A percentile compares a stretch with the other conserved stretches of the same genome.
These are phyloP conservation scores for Pulveroboletus sp. DNA, from an alignment of 768 basidiomycete species.

Conservation along the genomic window DNA sequence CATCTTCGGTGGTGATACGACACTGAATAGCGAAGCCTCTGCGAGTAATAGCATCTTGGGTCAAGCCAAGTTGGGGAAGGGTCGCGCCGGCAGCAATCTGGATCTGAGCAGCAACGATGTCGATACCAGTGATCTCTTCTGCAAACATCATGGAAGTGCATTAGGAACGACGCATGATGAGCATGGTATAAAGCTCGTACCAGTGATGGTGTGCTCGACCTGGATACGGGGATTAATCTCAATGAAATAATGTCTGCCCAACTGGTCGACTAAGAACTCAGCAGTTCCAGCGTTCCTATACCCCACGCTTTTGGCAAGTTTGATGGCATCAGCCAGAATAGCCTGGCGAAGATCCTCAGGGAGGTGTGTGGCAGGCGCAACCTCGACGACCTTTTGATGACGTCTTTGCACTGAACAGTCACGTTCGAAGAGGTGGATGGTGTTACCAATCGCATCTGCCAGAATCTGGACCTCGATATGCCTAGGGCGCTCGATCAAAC, in stretches of 20 bases:
- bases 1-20: constrained; percentile 97
- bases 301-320: constrained; percentile 86
- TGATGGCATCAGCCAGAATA: constrained; percentile 88
- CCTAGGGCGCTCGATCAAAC: constrained; percentile 91
- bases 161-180: background rate
- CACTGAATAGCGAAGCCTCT: constrained; percentile 98
- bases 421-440: constrained; percentile 96
- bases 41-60: constrained; percentile 92
- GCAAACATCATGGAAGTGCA: constrained; percentile 1
- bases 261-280: constrained; percentile 96
- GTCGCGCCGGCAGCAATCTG: constrained; percentile 99
- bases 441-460: constrained; percentile 88
- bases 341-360: constrained; percentile 87
- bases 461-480: constrained; percentile 98
- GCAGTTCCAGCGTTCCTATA: constrained; percentile 98
- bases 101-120: constrained; percentile 98
- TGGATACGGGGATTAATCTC: constrained; percentile 99
- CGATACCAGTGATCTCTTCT: constrained; percentile 99
- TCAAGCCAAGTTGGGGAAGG: constrained; percentile 89
- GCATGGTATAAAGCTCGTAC: constrained; percentile 37
- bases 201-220: constrained; percentile 99
- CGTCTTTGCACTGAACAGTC: constrained; percentile 98
- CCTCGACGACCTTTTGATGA: constrained; percentile 99
- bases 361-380: constrained; percentile 92
- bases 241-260: constrained; percentile 97